A percentile compares a stretch with the other conserved stretches of the same genome.
phyloP scores from a whole-genome alignment of 805 yeast genomes.

The Cyberlindnera euphorbiiphila region DNA sequence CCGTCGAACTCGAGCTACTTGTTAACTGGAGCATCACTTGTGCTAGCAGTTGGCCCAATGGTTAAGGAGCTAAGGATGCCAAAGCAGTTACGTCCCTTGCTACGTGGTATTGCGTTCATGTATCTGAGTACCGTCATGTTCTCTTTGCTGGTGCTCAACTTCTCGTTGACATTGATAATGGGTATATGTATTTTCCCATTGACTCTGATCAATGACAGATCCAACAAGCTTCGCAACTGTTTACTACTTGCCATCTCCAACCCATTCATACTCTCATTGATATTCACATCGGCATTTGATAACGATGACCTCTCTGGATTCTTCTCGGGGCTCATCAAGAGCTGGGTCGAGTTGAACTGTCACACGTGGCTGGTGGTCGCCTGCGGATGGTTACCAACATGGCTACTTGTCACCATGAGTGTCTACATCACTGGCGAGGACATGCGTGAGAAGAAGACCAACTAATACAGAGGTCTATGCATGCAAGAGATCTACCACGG shows the following conservation, averaged over 20 bases:
- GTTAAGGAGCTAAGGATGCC: conserved; percentile 11
- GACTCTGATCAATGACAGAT: conserved; percentile 42
- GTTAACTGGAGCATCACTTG: conserved; percentile 18
- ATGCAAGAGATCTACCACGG: no score
- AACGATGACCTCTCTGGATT: conserved; percentile 20
- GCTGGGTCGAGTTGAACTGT: conserved; percentile 67
- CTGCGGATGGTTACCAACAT: conserved; percentile 79
- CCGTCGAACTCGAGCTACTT: conserved; percentile 15
- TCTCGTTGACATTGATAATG: conserved; percentile 69
- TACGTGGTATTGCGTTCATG: conserved; percentile 48
- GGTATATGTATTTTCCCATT: conserved; percentile 76
- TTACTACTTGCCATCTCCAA: conserved; percentile 42
- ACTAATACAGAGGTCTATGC: neutral
- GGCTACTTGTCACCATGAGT: conserved; percentile 48
- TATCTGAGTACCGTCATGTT: conserved; percentile 66
- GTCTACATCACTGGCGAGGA: conserved; percentile 3
- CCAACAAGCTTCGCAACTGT: conserved; percentile 23
- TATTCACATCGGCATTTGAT: conserved; percentile 28
- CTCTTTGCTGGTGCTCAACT: conserved; percentile 76
- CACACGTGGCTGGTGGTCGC: conserved; percentile 83
- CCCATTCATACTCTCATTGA: conserved; percentile 42
- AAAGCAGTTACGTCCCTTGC: conserved; percentile 19
- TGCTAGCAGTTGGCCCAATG: conserved; percentile 22
- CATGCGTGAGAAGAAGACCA: conserved; percentile 10
- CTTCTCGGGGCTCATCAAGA: conserved; percentile 49